Conservation (phyloP, 371 early-diverging fungal species). For the Rhizopus arrhizus region DNA sequence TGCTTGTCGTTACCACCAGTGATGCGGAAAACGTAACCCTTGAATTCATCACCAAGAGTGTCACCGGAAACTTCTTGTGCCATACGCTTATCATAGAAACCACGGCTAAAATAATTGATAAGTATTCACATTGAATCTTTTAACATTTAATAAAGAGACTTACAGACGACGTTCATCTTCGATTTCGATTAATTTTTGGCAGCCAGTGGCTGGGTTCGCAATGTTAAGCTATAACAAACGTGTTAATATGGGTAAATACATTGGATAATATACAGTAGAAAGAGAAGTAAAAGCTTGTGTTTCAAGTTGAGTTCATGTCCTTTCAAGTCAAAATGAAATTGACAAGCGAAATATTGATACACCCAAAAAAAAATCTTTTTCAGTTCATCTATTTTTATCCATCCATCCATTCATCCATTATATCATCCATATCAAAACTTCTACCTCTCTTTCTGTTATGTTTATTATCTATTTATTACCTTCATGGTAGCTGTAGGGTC, state of each 20-base stretch:
- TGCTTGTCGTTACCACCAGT: constrained; percentile 99
- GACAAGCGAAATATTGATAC: too few species aligned
- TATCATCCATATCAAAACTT: neutral
- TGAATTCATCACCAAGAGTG: constrained; percentile 97
- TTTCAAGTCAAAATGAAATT: too few species aligned
- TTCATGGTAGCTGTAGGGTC: constrained; percentile 31
- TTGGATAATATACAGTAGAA: neutral
- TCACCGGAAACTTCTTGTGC: constrained; percentile 96
- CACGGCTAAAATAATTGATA: constrained; percentile 63
- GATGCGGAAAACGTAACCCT: constrained; percentile 98
- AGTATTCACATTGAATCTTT: too few species aligned
- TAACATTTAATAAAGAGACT: constrained; percentile 49
- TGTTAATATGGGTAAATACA: neutral
- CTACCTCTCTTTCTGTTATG: neutral
- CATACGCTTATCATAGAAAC: constrained; percentile 98
- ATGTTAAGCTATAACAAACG: constrained; percentile 85
- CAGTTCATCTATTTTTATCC: neutral
- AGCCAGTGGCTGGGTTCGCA: constrained; percentile 98
- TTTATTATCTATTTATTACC: constrained; percentile 4
- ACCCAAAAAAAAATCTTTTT: neutral
- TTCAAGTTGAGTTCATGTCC: neutral
- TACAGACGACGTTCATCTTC: constrained; percentile 96
- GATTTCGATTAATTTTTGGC: constrained; percentile 97
- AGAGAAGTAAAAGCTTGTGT: neutral
- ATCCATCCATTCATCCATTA: constrained; percentile 8